Base-by-base conservation (phyloP, 768 basidiomycete genomes). In the Cystofilobasidium bisporidii region DNA sequence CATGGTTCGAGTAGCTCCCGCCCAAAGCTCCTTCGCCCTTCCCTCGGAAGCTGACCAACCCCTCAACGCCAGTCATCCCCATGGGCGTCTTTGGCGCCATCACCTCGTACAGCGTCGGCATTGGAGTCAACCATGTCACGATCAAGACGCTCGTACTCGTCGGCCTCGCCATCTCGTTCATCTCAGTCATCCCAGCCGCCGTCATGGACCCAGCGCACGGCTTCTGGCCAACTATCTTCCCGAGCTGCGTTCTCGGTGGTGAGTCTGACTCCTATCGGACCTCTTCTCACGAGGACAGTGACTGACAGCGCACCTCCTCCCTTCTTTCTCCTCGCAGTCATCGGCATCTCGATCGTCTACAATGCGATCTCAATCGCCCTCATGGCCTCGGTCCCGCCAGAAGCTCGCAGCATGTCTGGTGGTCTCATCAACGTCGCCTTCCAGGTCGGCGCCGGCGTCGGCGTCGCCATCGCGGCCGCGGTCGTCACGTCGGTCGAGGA, bases 211-310 rank as follows among this genome's bases (percentile, higher is more conserved):
- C 26, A 0, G 59, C 50, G 0, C 40, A 58, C 10, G 63, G 56
- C 41, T 71, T 69, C 65, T 71, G 71, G 71, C 47, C 61, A 30
- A 22, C 41, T 40, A 40, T 69, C 24, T 69, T 64, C 30, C 63
- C 63, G 0, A 56, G 56, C n/a, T 60, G 40, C 15, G 64, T 69
- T 3, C 9, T 69, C 20, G 63, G 68, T 18, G 61, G 36, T 36
- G 36, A 5, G 36, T 36, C 36, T n/a, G n/a, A n/a, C n/a, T n/a
- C n/a, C n/a, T n/a, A n/a, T n/a, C n/a, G n/a, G n/a, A n/a, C n/a
- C n/a, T n/a, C n/a, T n/a, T n/a, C n/a, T n/a, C n/a, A n/a, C n/a
- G n/a, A n/a, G n/a, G n/a, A 41, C 40, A 41, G 17, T 41, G 40
- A 41, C 47, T 57, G n/a, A 5, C 36, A 24, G 56, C 26, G 12